Base-by-base conservation (phyloP, 805 yeast genomes). In the Jamesozyma gamospora region DNA sequence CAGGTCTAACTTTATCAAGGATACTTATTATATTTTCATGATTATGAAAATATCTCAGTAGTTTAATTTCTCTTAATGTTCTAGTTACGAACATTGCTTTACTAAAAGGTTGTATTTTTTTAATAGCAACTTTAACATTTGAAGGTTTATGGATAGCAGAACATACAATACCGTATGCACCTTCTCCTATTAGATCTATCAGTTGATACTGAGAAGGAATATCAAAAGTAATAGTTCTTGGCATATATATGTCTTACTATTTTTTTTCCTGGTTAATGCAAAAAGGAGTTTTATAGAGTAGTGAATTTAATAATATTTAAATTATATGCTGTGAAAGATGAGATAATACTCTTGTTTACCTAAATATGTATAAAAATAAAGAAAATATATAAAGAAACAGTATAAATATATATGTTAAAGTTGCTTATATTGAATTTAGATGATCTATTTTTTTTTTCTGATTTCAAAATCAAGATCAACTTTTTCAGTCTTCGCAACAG, bases 141-240 rank as follows among this genome's bases (percentile, higher is more conserved):
- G 82, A 67, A 11, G 80, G 78, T 42, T 67, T 67, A 49, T 80
- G 85, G 10, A 69, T 56, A 0, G 87, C 92, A 4, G 77, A 69
- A 35, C 82, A 80, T 4, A 83, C 94, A 2, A 81, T 71, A 0
- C 94, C 92, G 49, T 83, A 83, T 0, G 92, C 87, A 1, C 94
- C 94, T 56, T 80, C 84, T 4, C 94, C 94, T 5, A 83, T 63
- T 4, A 79, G 64, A 42, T 74, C 75, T 15, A 66, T 63, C 7
- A 82, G 70, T 43, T 74, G 74, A 53, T 76, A 82, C 47, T 73
- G 75, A 35, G 73, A 70, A 3, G 80, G 74, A 13, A 82, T 72
- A 49, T 79, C 79, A 60, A 79, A 82, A 2, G 77, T 70, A 40
- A 71, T 70, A 34, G 73, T 71, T 41, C 75, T 59, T n/a, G 64